phyloP scores from a whole-genome alignment of 768 basidiomycete genomes.

The Kwoniella sp. region DNA sequence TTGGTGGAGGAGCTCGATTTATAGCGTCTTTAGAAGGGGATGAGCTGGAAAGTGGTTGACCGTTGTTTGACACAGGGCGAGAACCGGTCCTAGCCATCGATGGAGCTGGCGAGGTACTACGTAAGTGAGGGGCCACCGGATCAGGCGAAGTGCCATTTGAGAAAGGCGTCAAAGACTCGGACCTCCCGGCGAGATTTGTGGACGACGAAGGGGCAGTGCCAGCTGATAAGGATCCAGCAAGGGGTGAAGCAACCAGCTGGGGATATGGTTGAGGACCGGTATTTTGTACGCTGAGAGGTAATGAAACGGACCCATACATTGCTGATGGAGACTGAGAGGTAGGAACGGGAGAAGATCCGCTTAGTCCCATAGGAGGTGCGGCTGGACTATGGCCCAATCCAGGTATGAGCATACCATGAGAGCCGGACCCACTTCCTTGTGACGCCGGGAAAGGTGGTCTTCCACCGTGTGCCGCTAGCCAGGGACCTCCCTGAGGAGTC shows the following conservation, averaged over 20 bases:
- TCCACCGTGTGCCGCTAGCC: slow-evolving; percentile 19
- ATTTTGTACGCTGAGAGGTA: slow-evolving; percentile 33
- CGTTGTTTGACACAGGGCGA: slow-evolving; percentile 12
- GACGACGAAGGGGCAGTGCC: slow-evolving; percentile 3
- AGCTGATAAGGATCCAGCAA: slow-evolving; percentile 39
- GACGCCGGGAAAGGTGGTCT: slow-evolving; percentile 20
- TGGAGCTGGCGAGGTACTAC: slow-evolving; percentile 13
- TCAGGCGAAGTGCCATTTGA: slow-evolving; percentile 22
- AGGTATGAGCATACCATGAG: slow-evolving; percentile 25
- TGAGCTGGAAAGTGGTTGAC: background rate
- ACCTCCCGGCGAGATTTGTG: background rate
- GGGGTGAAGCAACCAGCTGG: slow-evolving; percentile 35
- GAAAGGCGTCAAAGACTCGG: slow-evolving; percentile 6
- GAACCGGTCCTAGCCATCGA: slow-evolving; percentile 1
- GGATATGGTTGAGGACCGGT: slow-evolving; percentile 25
- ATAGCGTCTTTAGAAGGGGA: slow-evolving; percentile 10
- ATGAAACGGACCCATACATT: slow-evolving; percentile 19
- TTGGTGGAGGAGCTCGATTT: slow-evolving; percentile 27
- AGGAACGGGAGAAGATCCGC: slow-evolving; percentile 27
- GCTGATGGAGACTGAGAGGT: slow-evolving; percentile 17
- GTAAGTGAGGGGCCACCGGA: background rate
- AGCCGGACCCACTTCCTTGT: slow-evolving; percentile 10
- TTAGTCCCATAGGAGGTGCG: slow-evolving; percentile 16
- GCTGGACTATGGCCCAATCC: slow-evolving; percentile 16
- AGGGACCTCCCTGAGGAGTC: slow-evolving; percentile 15